Base-by-base conservation (phyloP, 495 filamentous ascomycete species). In the Penicillium ucsense region DNA sequence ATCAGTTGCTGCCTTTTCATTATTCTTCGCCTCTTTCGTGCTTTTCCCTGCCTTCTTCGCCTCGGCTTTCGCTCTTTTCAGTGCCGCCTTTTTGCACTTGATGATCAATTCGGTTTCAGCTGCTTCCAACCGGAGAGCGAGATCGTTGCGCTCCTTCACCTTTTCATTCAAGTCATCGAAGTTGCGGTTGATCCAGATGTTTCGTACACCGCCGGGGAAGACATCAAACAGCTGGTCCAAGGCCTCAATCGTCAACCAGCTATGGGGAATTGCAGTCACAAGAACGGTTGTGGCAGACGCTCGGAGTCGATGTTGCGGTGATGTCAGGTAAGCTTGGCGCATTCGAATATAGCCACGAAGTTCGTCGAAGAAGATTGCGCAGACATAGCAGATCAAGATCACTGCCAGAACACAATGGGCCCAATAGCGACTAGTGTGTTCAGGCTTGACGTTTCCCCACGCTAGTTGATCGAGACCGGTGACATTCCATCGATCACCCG, bases 231-330 rank as follows among this genome's bases (percentile, higher is more conserved):
- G 72, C 0, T 78, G 81, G 37, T 83, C 76, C 8, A 98, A 73
- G 7, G 88, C 85, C 43, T 94, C 81, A 38, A 85, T 73, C 28
- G 76, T 85, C 8, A 94, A 79, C 91, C 91, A 97, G 57, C 88
- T 88, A 31, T 77, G 73, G 11, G 92, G 92, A 48, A 98, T 96
- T 28, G 81, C 82, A 48, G 83, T 89, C 11, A 97, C 89, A 8
- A 98, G 73, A 44, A 98, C 90, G 3, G 92, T 97, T 7, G 90
- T 97, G 3, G 92, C 94, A 45, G 89, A 95, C n/a, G 92, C 92
- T 33, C 88, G 84, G 37, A 97, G 73, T 36, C 92, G 84, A 64
- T 97, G 94, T 62, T 96, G 88, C 5, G 92, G 90, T 35, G 86
- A 89, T n/a, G 92, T 97, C 52, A 98, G 67, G 56, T 91, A 95